phyloP scores from a whole-genome alignment of 768 basidiomycete genomes.

The Cyclocybe cylindracea region DNA sequence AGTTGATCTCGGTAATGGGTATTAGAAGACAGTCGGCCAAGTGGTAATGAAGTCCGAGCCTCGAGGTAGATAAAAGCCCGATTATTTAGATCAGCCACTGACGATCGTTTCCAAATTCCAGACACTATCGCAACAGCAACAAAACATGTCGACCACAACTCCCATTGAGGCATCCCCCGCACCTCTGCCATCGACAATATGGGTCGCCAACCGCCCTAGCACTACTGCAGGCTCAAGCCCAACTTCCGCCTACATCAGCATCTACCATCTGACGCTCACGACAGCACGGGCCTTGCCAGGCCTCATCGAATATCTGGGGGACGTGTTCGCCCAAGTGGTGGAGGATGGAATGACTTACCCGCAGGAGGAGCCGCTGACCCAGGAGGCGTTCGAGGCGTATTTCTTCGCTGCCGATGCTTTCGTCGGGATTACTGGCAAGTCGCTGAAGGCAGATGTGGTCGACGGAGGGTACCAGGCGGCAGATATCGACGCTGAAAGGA shows the following conservation, averaged over 20 bases:
- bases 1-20: too few species aligned
- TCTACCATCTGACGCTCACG: conserved; percentile 38
- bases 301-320: conserved; percentile 58
- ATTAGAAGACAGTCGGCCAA: too few species aligned
- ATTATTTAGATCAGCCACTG: too few species aligned
- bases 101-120: too few species aligned
- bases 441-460: conserved; percentile 15
- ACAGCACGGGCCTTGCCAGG: conserved; percentile 39
- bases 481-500: conserved; percentile 37
- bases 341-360: conserved; percentile 79
- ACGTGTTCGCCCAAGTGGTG: conserved; percentile 71
- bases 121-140: too few species aligned
- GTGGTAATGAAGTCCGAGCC: too few species aligned
- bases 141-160: neutral
- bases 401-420: conserved; percentile 81
- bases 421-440: conserved; percentile 51
- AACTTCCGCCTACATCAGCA: conserved; percentile 33
- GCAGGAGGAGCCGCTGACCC: conserved; percentile 65
- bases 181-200: conserved; percentile 49
- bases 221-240: neutral
- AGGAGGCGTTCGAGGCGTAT: conserved; percentile 66
- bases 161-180: neutral
- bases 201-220: conserved; percentile 29
- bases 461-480: conserved; percentile 8
- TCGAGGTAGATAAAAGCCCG: too few species aligned